Percentiles rank a stretch among this genome's conserved stretches.
phyloP scores from a whole-genome alignment of 1,139 yeast species.

The Lodderomyces theae region DNA sequence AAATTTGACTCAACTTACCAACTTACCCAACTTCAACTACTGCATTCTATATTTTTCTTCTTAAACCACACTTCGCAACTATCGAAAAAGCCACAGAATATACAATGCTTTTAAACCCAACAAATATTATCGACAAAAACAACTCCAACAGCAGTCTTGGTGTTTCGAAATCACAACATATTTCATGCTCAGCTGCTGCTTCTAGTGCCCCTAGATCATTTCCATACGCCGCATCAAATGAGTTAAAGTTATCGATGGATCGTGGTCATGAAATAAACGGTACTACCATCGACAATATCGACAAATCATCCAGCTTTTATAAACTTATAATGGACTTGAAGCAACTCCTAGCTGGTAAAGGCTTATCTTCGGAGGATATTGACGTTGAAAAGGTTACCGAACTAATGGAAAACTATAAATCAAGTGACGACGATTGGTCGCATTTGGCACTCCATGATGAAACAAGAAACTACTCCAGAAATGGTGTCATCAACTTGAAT shows the following conservation, averaged over 20 bases:
- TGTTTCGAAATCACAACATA: slow-evolving; percentile 2
- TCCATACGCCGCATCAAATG: background rate
- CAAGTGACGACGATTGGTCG: slow-evolving; percentile 56
- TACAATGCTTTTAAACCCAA: slow-evolving; percentile 14
- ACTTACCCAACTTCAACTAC: background rate
- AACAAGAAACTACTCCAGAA: slow-evolving; percentile 51
- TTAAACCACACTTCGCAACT: slow-evolving; percentile 2
- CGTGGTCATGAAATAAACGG: slow-evolving; percentile 14
- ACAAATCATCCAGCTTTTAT: slow-evolving; percentile 12
- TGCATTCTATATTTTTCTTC: background rate
- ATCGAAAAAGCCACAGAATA: slow-evolving; percentile 1
- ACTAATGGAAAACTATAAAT: slow-evolving; percentile 48
- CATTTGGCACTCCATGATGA: slow-evolving; percentile 57
- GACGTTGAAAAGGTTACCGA: slow-evolving; percentile 48
- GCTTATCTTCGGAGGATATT: slow-evolving; percentile 49
- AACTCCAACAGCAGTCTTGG: background rate
- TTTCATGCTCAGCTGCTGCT: slow-evolving; percentile 1
- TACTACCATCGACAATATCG: slow-evolving; percentile 13
- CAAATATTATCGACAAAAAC: slow-evolving; percentile 1
- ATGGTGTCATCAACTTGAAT: slow-evolving; percentile 66
- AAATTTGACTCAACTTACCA: background rate
- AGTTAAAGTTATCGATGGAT: slow-evolving; percentile 9
- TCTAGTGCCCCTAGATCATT: background rate
- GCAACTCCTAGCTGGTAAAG: slow-evolving; percentile 31
- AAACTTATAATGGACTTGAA: slow-evolving; percentile 27